Percentiles rank a stretch among this genome's conserved stretches.
Conservation (phyloP, 805 yeast species). For the Zygosaccharomyces kombuchaensis region DNA sequence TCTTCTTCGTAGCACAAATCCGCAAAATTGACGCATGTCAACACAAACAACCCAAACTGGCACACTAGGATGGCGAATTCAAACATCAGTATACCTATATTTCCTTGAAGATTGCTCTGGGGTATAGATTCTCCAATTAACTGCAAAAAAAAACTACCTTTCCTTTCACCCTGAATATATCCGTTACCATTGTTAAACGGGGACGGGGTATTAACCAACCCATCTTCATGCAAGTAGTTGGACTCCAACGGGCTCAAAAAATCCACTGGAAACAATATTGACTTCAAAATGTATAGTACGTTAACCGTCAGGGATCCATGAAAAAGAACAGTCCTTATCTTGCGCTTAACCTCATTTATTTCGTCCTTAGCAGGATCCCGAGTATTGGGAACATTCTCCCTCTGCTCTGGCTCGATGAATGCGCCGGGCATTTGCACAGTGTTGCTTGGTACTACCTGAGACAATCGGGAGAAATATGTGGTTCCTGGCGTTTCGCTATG, state of each 20-base stretch:
- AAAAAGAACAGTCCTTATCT: constrained; percentile 23
- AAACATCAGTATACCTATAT: constrained; percentile 27
- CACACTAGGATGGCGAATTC: constrained; percentile 29
- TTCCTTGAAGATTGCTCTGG: constrained; percentile 33
- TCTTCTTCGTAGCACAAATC: constrained; percentile 18
- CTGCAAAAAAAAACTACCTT: constrained; percentile 40
- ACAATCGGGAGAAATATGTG: constrained; percentile 7
- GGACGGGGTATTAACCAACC: constrained; percentile 32
- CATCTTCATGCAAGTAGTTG: constrained; percentile 18
- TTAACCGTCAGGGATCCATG: constrained; percentile 28
- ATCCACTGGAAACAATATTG: constrained; percentile 33
- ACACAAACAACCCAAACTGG: constrained; percentile 23
- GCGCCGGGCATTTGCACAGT: constrained; percentile 23
- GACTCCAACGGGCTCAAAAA: constrained; percentile 34
- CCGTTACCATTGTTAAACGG: constrained; percentile 27
- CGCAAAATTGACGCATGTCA: constrained; percentile 29
- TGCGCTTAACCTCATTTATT: constrained; percentile 15
- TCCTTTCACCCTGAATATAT: constrained; percentile 28
- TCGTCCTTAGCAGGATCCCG: constrained; percentile 7
- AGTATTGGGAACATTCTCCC: not conserved
- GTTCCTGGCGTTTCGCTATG: constrained; percentile 14
- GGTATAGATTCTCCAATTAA: constrained; percentile 46
- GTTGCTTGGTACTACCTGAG: constrained; percentile 8
- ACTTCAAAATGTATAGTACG: constrained; percentile 16
- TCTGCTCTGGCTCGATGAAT: constrained; percentile 8